Evolutionary conservation across 208 protist genomes (phyloP).

Genomic region (Trypanosoma cruzi): DNA sequence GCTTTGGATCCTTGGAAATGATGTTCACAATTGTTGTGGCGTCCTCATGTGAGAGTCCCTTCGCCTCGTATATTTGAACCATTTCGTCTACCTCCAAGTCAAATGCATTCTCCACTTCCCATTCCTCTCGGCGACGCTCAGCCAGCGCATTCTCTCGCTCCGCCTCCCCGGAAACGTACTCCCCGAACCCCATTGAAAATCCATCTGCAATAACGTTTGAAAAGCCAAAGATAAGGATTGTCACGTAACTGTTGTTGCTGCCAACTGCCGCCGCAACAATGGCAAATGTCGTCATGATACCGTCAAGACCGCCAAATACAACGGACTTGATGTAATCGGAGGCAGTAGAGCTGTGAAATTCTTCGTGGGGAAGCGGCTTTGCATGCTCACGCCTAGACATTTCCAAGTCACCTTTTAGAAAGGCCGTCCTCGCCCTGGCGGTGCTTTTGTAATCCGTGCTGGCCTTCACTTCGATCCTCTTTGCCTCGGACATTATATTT

Average conservation of each 20-base stretch:
- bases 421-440: slow-evolving; percentile 60
- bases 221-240: slow-evolving; percentile 92
- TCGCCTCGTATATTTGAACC: slow-evolving; percentile 94
- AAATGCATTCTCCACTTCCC: slow-evolving; percentile 94
- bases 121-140: slow-evolving; percentile 92
- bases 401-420: slow-evolving; percentile 67
- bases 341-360: slow-evolving; percentile 82
- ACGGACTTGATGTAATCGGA: slow-evolving; percentile 95
- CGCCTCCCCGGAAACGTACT: slow-evolving; percentile 92
- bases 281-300: slow-evolving; percentile 96
- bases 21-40: slow-evolving; percentile 91
- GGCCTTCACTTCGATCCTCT: slow-evolving; percentile 21
- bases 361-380: slow-evolving; percentile 65
- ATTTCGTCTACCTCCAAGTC: slow-evolving; percentile 95
- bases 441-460: slow-evolving; percentile 71
- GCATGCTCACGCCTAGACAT: slow-evolving; percentile 77
- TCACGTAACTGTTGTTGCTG: slow-evolving; percentile 78
- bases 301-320: slow-evolving; percentile 95
- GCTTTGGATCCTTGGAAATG: slow-evolving; percentile 93
- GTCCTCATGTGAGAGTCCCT: slow-evolving; percentile 91
- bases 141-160: slow-evolving; percentile 88
- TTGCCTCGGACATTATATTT: slow-evolving; percentile 29
- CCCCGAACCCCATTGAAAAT: slow-evolving; percentile 96
- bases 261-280: slow-evolving; percentile 92
- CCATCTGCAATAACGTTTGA: slow-evolving; percentile 95